phyloP scores from a whole-genome alignment of 208 protist species.

The Tritrichomonas foetus region DNA sequence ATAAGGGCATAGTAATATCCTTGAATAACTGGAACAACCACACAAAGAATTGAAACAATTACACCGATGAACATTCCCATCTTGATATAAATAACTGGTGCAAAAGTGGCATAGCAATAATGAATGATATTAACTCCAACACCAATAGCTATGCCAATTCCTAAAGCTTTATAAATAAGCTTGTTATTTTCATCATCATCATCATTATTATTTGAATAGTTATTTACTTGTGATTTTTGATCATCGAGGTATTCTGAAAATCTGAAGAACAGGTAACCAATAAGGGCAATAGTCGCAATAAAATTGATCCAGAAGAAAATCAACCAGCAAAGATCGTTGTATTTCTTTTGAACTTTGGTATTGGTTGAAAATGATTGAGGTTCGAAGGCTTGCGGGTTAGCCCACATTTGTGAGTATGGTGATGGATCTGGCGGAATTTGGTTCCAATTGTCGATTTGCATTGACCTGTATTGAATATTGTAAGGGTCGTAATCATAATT shows the following conservation, averaged over 20 bases:
- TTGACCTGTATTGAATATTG: not conserved
- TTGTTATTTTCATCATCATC: not conserved
- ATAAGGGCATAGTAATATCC: not conserved
- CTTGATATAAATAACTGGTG: not conserved
- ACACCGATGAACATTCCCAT: not conserved
- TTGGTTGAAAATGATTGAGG: not conserved
- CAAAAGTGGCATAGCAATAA: not conserved
- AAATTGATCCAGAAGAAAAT: not conserved
- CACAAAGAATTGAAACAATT: not conserved
- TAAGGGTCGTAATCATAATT: not conserved
- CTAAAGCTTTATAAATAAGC: not conserved
- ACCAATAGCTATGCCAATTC: not conserved
- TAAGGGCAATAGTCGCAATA: not conserved
- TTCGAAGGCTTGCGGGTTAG: not conserved
- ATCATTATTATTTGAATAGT: not conserved
- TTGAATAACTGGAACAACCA: not conserved
- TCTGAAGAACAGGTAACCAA: not conserved
- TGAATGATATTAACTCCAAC: not conserved
- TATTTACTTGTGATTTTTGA: no score
- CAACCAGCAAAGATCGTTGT: not conserved
- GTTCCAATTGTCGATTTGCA: not conserved
- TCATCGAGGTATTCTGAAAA: not conserved
- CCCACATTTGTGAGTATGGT: not conserved
- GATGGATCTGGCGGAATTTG: not conserved
- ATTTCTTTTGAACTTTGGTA: not conserved